Conservation (phyloP, 148 eudicot species). For the Beta vulgaris region DNA sequence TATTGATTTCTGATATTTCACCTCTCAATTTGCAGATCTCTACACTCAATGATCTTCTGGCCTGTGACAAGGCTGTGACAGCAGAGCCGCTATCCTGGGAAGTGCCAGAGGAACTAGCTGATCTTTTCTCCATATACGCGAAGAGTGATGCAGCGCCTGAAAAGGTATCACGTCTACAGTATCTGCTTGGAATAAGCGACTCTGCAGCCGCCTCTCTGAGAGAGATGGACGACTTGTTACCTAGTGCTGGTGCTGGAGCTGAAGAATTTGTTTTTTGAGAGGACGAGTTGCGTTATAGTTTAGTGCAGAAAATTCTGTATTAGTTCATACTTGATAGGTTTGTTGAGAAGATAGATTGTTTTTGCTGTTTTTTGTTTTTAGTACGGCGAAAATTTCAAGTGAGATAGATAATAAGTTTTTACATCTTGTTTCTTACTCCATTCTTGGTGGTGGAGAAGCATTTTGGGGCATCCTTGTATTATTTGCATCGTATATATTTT, state of each 20-base stretch:
- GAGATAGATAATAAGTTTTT: neutral
- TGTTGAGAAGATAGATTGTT: conserved; percentile 5
- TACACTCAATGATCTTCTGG: conserved; percentile 70
- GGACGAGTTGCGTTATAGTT: neutral
- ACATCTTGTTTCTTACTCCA: neutral
- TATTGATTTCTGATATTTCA: neutral
- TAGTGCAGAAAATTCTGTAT: conserved; percentile 20
- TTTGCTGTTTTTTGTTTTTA: neutral
- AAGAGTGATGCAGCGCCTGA: conserved; percentile 62
- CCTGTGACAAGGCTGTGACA: conserved; percentile 92
- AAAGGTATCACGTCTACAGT: conserved; percentile 61
- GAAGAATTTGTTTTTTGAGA: conserved; percentile 67
- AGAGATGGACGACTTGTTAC: conserved; percentile 39
- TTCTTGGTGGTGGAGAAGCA: neutral
- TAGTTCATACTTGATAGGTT: conserved; percentile 6
- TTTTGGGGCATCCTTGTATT: neutral
- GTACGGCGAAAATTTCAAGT: neutral
- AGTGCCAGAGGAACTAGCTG: conserved; percentile 66
- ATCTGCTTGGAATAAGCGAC: conserved; percentile 69
- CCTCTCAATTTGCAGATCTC: conserved; percentile 47
- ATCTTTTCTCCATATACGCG: conserved; percentile 58
- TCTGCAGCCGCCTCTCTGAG: conserved; percentile 55
- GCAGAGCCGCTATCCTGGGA: conserved; percentile 82
- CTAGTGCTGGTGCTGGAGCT: conserved; percentile 37
- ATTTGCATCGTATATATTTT: conserved; percentile 12